Evolutionary conservation across 768 basidiomycete species (phyloP), one percentile per base, ranked within the genome.

Genomic region (Mycena galericulata): DNA sequence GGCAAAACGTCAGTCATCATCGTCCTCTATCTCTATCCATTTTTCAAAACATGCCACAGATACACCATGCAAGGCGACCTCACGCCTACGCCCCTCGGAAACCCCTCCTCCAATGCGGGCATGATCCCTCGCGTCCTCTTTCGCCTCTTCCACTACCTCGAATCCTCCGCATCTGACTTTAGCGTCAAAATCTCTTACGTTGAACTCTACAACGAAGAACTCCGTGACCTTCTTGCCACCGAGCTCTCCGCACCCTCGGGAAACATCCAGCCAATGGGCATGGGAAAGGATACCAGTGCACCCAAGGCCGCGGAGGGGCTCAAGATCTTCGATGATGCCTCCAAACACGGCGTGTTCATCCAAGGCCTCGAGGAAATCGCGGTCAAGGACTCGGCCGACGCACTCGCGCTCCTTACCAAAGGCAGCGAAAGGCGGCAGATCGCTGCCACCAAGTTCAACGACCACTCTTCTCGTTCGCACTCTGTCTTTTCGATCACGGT

Each of bases 31-130:
- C 64, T 24, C 51, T 20, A 51, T 58, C 1, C 45, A 49, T 20
- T 54, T 55, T 43, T 26, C 62, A 34, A 58, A 26, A 71, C 57
- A 27, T 54, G 41, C 27, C 15, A 41, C 72, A 94, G 91, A 47
- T 93, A 96, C 76, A 99, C 98, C 4, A 99, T 99, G 98, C 96
- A 98, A 80, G 98, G 98, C 18, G 96, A 99, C 76, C 82, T 98
- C 26, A 83, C 84, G 3, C 91, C 89, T 0, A 94, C 95, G 0
- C 90, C 92, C 0, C 88, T 95, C 83, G 94, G 95, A 2, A 95
- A 93, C 62, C 97, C 96, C 22, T 95, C 94, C 7, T 80, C 91
- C 3, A 87, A 94, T 59, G 96, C 98, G 17, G 98, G 98, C 47
- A 97, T 99, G 89, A 94, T 99, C 70, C 98, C 98, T 11, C 92